Base-by-base conservation (phyloP, 1,284 basidiomycete genomes). In the Abortiporus biennis region DNA sequence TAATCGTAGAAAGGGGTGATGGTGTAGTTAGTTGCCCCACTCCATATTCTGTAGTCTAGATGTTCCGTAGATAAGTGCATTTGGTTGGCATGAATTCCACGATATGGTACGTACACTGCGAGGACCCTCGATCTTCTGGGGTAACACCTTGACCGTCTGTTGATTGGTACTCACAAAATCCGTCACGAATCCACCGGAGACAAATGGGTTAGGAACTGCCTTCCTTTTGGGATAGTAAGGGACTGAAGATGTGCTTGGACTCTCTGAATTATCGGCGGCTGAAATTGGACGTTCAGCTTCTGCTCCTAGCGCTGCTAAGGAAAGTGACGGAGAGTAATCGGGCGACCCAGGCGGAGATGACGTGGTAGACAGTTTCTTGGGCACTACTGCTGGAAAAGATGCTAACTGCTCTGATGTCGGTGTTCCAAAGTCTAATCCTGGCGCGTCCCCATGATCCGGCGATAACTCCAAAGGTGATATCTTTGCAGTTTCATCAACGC, bases 171-270 rank as follows among this genome's bases (percentile, higher is more conserved):
- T 63, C 17, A 65, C 61, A 34, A 73, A 72, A 36, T 71, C 68
- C 11, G 67, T 69, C 44, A 74, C 57, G 37, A 71, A 68, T 8
- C 74, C 72, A 19, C 64, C 69, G n/a, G 72, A 73, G n/a, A 75
- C 65, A 44, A 75, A 74, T n/a, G 70, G 65, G 53, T 71, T 72
- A 6, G 43, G 36, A 19, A 57, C 36, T 8, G 47, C 41, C 47
- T 55, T 63, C 42, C 59, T 47, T 54, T 47, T 35, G 35, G 50
- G 24, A 12, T 45, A 39, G 23, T 49, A 30, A 17, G 45, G 45
- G 19, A 46, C 40, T 1, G 42, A 38, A 29, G 27, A 29, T 9
- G 8, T 8, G 9, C n/a, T 8, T n/a, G 27, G 27, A n/a, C 27
- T 29, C 8, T 29, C 9, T 8, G 9, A 9, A 8, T n/a, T 8